phyloP scores from a whole-genome alignment of 306 rosid genomes.

The Gynostemma pentaphyllum region DNA sequence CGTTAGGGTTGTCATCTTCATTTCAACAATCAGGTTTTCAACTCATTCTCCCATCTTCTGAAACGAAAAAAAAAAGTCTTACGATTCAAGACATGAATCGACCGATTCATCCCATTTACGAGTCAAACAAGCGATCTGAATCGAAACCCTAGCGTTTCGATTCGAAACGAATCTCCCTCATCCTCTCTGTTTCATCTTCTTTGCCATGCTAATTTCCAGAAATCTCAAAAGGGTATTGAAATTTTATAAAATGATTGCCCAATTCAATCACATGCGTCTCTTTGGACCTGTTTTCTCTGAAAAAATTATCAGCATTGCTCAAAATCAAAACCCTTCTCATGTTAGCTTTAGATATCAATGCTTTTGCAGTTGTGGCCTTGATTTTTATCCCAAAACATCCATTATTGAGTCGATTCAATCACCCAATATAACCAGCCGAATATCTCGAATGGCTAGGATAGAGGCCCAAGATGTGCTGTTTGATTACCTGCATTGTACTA shows the following conservation, averaged over 20 bases:
- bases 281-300: conserved; percentile 12
- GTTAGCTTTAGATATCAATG: conserved; percentile 14
- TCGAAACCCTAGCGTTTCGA: too few relatives aligned
- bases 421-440: conserved; percentile 7
- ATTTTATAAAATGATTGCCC: conserved; percentile 25
- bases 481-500: conserved; percentile 57
- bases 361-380: conserved; percentile 13
- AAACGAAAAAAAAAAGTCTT: too few relatives aligned
- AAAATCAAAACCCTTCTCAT: conserved; percentile 22
- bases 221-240: conserved; percentile 8
- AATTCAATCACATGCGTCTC: conserved; percentile 12
- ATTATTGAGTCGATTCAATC: conserved; percentile 4
- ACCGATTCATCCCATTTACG: too few relatives aligned
- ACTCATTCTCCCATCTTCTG: too few relatives aligned
- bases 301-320: conserved; percentile 17
- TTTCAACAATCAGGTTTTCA: too few relatives aligned
- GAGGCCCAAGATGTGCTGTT: conserved; percentile 39
- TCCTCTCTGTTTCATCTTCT: neutral
- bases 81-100: too few relatives aligned
- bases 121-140: too few relatives aligned
- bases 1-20: too few relatives aligned
- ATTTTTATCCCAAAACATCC: conserved; percentile 11
- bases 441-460: conserved; percentile 22
- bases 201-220: conserved; percentile 20
- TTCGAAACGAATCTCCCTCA: too few relatives aligned